Percentiles rank a stretch among this genome's conserved stretches.
Evolutionary conservation across 2,329 filamentous ascomycete species (phyloP).

Genomic region (Sporothrix protearum): DNA sequence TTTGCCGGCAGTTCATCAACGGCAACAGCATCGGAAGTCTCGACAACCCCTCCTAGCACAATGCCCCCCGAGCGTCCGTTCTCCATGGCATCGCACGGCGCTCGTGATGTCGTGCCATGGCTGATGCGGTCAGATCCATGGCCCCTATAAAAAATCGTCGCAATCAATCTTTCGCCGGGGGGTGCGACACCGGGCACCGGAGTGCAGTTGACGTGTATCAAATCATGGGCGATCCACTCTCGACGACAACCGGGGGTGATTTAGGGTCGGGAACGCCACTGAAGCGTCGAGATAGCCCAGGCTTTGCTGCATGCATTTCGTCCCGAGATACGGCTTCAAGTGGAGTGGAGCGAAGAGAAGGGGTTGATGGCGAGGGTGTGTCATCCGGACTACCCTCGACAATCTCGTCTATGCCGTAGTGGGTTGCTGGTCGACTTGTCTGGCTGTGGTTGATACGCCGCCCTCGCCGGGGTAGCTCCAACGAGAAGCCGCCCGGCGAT

Average conservation of each 20-base stretch:
- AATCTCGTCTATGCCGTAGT: constrained; percentile 63
- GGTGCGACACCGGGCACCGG: constrained; percentile 44
- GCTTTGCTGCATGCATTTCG: constrained; percentile 20
- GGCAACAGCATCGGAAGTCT: constrained; percentile 24
- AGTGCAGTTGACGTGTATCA: constrained; percentile 62
- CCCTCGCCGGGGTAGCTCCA: constrained; percentile 61
- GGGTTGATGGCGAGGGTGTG: constrained; percentile 32
- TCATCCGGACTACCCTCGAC: constrained; percentile 51
- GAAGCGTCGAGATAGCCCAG: constrained; percentile 49
- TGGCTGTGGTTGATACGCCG: constrained; percentile 44
- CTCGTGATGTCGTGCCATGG: constrained; percentile 30
- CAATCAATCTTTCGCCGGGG: constrained; percentile 52
- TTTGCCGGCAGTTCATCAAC: constrained; percentile 45
- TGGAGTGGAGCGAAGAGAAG: neutral
- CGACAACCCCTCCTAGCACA: neutral
- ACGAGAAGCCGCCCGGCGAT: constrained; percentile 22
- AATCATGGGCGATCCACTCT: constrained; percentile 60
- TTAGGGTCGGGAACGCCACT: constrained; percentile 59
- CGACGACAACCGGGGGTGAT: constrained; percentile 57
- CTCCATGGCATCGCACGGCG: constrained; percentile 27
- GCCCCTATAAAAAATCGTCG: constrained; percentile 62
- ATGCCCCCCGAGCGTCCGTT: too few species aligned
- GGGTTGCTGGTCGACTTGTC: constrained; percentile 43
- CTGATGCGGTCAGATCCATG: constrained; percentile 30
- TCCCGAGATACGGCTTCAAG: neutral